Percentiles rank a stretch among this genome's conserved stretches.
These are phyloP conservation scores for Serendipita sp. DNA, from an alignment of 768 basidiomycete genomes.

Conservation along the genomic window DNA sequence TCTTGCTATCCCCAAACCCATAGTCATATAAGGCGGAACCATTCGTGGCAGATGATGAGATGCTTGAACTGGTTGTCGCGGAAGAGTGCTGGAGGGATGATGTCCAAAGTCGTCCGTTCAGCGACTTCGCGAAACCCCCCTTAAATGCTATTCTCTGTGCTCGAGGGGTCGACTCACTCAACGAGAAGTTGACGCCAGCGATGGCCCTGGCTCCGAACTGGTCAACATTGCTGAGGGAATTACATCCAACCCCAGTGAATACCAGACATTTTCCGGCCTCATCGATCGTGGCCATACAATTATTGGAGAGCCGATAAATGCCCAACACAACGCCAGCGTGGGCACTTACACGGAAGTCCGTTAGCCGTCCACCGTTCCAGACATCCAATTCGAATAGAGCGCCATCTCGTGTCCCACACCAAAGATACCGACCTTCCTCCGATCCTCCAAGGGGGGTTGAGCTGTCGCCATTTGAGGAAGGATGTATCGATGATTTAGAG, in stretches of 20 bases:
- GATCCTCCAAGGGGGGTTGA: conserved; percentile 20
- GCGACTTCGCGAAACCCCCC: conserved; percentile 57
- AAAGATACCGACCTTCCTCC: conserved; percentile 40
- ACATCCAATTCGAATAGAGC: conserved; percentile 72
- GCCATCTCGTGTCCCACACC: conserved; percentile 87
- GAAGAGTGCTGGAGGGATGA: conserved; percentile 26
- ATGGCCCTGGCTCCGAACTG: background rate
- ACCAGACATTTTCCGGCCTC: conserved; percentile 71
- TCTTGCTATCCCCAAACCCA: background rate
- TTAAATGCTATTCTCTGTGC: conserved; percentile 61
- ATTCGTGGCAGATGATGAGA: background rate
- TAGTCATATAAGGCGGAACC: background rate
- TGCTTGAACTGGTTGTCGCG: background rate
- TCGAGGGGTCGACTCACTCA: conserved; percentile 25
- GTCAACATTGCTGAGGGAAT: background rate
- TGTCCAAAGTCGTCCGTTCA: conserved; percentile 74
- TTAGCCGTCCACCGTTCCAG: conserved; percentile 32
- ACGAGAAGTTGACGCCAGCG: conserved; percentile 22
- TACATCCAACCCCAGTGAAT: conserved; percentile 23
- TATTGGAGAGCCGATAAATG: conserved; percentile 49
- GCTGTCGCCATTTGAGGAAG: background rate
- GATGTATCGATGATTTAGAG: background rate
- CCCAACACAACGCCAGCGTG: conserved; percentile 52
- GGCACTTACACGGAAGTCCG: conserved; percentile 38
- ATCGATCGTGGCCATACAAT: conserved; percentile 65